Percentiles rank a stretch among this genome's conserved stretches.
Evolutionary conservation across 2,329 filamentous ascomycete genomes (phyloP).

Genomic region (Trichophyton schoenleinii): DNA sequence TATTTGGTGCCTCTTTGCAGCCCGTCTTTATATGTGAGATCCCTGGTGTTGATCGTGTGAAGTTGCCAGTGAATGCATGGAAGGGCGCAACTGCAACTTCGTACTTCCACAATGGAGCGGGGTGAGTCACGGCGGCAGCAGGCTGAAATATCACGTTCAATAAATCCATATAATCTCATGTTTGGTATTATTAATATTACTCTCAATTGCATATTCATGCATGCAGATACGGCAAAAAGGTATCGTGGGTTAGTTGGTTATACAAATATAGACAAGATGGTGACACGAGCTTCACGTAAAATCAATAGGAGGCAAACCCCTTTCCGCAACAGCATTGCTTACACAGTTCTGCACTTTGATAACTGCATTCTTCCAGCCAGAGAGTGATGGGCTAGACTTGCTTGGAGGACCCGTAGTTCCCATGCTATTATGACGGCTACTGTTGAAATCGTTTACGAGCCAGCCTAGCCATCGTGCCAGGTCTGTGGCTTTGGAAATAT

Average conservation of each 20-base stretch:
- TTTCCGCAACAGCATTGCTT: slow-evolving; percentile 42
- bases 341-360: slow-evolving; percentile 25
- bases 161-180: background rate
- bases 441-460: slow-evolving; percentile 25
- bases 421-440: background rate
- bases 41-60: background rate
- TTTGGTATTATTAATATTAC: background rate
- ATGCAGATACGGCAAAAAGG: background rate
- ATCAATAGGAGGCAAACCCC: slow-evolving; percentile 46
- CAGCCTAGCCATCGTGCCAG: slow-evolving; percentile 53
- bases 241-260: background rate
- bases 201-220: background rate
- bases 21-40: background rate
- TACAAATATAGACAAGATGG: background rate
- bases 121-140: background rate
- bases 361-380: slow-evolving; percentile 14
- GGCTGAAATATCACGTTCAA: background rate
- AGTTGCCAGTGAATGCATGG: background rate
- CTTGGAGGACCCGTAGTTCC: background rate
- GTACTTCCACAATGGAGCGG: background rate
- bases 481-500: slow-evolving; percentile 61
- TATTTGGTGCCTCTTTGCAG: background rate
- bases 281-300: slow-evolving; percentile 20
- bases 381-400: background rate
- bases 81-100: background rate